Percentiles rank a stretch among this genome's conserved stretches.
Evolutionary conservation across 352 stramenopile species (phyloP).

Genomic region (Phytopythium vexans): DNA sequence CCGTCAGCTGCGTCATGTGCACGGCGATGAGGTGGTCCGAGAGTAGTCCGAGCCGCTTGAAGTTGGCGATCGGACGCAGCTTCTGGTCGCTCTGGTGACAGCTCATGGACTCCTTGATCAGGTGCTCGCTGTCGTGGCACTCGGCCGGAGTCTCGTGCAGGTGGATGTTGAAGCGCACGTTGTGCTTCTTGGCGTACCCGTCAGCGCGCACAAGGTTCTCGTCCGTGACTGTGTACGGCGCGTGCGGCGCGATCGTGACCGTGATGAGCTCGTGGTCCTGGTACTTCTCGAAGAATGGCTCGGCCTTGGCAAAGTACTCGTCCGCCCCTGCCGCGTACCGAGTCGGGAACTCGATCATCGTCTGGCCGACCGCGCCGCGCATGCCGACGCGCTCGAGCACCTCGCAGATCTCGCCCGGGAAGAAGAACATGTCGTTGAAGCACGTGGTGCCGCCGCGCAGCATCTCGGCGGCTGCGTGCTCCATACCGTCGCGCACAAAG

Average conservation of each 20-base stretch:
- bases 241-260: conserved; percentile 76
- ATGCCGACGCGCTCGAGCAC: conserved; percentile 69
- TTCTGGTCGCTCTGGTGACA: conserved; percentile 79
- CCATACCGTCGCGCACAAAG: conserved; percentile 73
- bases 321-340: conserved; percentile 50
- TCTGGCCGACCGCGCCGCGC: conserved; percentile 60
- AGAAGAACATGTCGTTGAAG: conserved; percentile 93
- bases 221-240: conserved; percentile 84
- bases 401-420: conserved; percentile 46
- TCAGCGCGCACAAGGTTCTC: conserved; percentile 39
- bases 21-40: conserved; percentile 64
- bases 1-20: conserved; percentile 86
- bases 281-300: conserved; percentile 62
- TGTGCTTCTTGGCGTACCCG: conserved; percentile 38
- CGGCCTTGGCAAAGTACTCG: conserved; percentile 77
- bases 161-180: conserved; percentile 80
- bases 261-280: conserved; percentile 58
- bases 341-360: conserved; percentile 76
- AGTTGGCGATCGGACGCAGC: conserved; percentile 74
- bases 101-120: conserved; percentile 66
- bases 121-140: conserved; percentile 69
- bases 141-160: conserved; percentile 84
- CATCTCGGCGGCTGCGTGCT: conserved; percentile 85
- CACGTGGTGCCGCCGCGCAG: conserved; percentile 86
- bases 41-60: conserved; percentile 75